Conservation (phyloP, 495 filamentous ascomycete species). For the Talaromyces proteolyticus region DNA sequence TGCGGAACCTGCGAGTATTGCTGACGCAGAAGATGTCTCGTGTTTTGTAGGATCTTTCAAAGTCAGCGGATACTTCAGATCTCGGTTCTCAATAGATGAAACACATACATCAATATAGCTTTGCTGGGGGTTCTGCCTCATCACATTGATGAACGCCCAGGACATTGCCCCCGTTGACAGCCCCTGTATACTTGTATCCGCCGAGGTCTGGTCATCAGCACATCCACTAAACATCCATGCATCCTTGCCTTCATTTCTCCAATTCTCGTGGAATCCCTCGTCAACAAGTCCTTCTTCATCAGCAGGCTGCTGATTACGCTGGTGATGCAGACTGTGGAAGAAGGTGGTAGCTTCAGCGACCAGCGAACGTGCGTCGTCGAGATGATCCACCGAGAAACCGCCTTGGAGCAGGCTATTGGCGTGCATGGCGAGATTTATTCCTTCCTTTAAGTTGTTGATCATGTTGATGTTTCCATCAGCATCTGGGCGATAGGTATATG, state of each 20-base stretch:
- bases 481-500: conserved; percentile 52
- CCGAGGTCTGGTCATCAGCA: conserved; percentile 53
- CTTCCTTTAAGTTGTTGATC: conserved; percentile 48
- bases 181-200: conserved; percentile 51
- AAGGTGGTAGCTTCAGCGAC: conserved; percentile 49
- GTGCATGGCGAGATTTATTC: conserved; percentile 36
- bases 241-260: conserved; percentile 44
- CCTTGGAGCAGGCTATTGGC: conserved; percentile 45
- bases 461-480: conserved; percentile 48
- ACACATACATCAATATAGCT: conserved; percentile 44
- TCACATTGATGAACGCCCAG: conserved; percentile 49
- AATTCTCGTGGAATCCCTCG: conserved; percentile 46
- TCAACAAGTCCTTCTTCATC: conserved; percentile 44
- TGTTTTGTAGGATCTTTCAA: conserved; percentile 40
- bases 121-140: conserved; percentile 41
- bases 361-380: conserved; percentile 46
- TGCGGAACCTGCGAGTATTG: conserved; percentile 52
- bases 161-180: conserved; percentile 48
- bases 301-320: conserved; percentile 15
- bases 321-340: conserved; percentile 44
- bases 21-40: conserved; percentile 32
- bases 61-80: too few species aligned
- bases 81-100: too few species aligned
- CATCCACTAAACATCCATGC: conserved; percentile 59
- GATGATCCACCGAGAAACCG: conserved; percentile 41